Evolutionary conservation across 2,329 filamentous ascomycete genomes (phyloP).

Genomic region (Xylaria sp.): DNA sequence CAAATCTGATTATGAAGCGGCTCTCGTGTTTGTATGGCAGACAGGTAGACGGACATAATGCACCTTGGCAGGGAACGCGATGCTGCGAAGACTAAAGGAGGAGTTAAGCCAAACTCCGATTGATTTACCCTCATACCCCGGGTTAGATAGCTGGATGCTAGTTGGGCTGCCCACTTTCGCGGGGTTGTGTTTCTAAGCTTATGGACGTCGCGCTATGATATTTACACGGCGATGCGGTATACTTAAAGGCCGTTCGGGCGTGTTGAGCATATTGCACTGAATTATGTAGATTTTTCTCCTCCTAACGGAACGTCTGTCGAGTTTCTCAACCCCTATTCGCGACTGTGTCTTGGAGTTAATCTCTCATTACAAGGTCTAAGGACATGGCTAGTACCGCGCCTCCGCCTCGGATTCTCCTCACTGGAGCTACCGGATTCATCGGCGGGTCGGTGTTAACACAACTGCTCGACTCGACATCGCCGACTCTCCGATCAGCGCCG

Average conservation of each 20-base stretch:
- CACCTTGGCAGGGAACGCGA: not conserved
- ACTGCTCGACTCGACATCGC: slow-evolving; percentile 36
- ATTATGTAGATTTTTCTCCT: not conserved
- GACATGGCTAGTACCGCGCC: slow-evolving; percentile 37
- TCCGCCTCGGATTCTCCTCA: slow-evolving; percentile 41
- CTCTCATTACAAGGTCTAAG: no score
- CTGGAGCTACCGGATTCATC: slow-evolving; percentile 45
- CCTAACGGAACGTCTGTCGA: not conserved
- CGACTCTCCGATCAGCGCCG: slow-evolving; percentile 25
- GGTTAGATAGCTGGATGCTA: not conserved
- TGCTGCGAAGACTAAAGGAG: not conserved
- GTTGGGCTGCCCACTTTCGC: not conserved
- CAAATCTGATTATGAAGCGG: not conserved
- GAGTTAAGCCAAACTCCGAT: slow-evolving; percentile 46
- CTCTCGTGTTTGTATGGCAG: not conserved
- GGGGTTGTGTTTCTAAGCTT: not conserved
- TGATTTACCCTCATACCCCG: not conserved
- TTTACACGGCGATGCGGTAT: slow-evolving; percentile 1
- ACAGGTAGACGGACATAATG: slow-evolving; percentile 16
- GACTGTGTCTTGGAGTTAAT: no score
- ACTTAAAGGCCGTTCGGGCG: not conserved
- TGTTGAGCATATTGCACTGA: not conserved
- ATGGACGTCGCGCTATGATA: not conserved
- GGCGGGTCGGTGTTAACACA: slow-evolving; percentile 41
- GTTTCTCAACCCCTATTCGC: slow-evolving; percentile 4